Base-by-base conservation (phyloP, 352 stramenopile genomes). In the Phytophthora brassicae region DNA sequence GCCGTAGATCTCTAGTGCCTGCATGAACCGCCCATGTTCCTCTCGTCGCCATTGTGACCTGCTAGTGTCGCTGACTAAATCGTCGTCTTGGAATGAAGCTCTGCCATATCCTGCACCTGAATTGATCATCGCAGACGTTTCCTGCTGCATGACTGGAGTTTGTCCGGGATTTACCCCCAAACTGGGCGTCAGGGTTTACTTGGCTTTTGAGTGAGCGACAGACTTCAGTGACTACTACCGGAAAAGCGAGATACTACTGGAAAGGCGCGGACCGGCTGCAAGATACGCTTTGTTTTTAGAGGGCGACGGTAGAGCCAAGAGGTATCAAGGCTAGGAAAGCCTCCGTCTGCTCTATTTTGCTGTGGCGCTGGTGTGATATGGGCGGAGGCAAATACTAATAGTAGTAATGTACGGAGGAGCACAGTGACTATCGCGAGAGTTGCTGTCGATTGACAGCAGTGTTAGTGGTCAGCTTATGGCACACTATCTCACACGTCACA, bases 11-110 rank as follows among this genome's bases (percentile, higher is more conserved):
- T 95, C 87, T 7, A 95, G 71, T 13, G 80, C 86, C 53, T 91
- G 80, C 66, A 95, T 84, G 71, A 95, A 94, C 12, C 86, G 70
- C 16, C 63, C 71, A 60, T 95, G 87, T 53, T 95, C 85, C 16
- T 92, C 82, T 47, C 58, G 68, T 6, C 73, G 66, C 85, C 87
- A 94, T 16, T 60, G 52, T 6, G 44, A 61, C 17, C 45, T 53
- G 36, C 17, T 4, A 24, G 39, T 16, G 4, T 19, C 28, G 56
- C 59, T 41, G 38, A 60, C n/a, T 24, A 47, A n/a, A n/a, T n/a
- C 39, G 20, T 38, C 23, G 45, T 45, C 36, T 28, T 60, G 49
- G n/a, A 36, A 20, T 14, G 13, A 6, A 56, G 11, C 17, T 58
- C 19, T 47, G 24, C 31, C 41, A 13, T 59, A 43, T 16, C 36